Conservation (phyloP, 139 green algal species). For the Chlamydomonas sphaeroides region DNA sequence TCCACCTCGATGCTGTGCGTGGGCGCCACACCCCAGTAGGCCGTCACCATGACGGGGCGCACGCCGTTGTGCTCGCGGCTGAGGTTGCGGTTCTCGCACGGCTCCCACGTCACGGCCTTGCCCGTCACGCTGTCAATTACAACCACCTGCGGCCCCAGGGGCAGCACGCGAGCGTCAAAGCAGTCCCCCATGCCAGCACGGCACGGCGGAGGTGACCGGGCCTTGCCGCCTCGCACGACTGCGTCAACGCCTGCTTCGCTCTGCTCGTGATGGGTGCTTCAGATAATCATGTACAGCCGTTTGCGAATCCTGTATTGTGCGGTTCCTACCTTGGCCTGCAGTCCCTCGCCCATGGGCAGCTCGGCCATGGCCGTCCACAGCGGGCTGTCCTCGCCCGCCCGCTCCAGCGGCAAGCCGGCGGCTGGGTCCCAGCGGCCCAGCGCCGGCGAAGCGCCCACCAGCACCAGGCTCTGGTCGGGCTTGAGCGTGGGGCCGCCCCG, state of each 20-base stretch:
- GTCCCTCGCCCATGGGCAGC: constrained; percentile 37
- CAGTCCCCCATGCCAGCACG: too few species aligned
- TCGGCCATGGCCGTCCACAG: constrained; percentile 26
- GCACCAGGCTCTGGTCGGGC: constrained; percentile 28
- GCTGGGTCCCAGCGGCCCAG: constrained; percentile 45
- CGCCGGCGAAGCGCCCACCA: constrained; percentile 36
- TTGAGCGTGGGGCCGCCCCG: constrained; percentile 3
- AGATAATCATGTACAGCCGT: too few species aligned
- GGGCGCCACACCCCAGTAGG: constrained; percentile 5
- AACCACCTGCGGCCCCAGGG: constrained; percentile 18
- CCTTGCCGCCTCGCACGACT: too few species aligned
- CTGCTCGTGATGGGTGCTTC: too few species aligned
- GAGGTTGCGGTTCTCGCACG: constrained; percentile 34
- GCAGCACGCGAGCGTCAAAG: background rate
- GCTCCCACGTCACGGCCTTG: constrained; percentile 29
- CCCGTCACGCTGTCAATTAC: constrained; percentile 12
- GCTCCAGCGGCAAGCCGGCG: constrained; percentile 35
- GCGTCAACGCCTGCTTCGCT: too few species aligned
- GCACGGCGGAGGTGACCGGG: too few species aligned
- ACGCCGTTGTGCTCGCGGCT: background rate
- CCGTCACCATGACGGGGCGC: constrained; percentile 13
- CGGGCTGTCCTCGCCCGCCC: constrained; percentile 14
- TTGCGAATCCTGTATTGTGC: too few species aligned
- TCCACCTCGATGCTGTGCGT: constrained; percentile 32
- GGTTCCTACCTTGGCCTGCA: constrained; percentile 45